Base-by-base conservation (phyloP, 1,139 yeast species). In the Yamadazyma songkhlaensis region DNA sequence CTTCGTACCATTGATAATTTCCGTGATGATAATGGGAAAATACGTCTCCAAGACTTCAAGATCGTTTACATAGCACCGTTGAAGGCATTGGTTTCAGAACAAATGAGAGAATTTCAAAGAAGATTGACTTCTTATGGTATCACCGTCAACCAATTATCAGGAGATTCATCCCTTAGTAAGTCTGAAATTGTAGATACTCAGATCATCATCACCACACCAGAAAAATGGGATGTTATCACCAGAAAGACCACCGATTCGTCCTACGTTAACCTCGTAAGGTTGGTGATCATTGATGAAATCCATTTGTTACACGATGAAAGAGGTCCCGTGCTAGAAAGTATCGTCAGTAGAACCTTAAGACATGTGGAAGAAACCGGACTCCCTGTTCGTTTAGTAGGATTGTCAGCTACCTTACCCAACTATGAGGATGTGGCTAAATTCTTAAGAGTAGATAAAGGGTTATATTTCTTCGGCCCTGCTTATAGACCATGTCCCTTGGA, bases 191-290 rank as follows among this genome's bases (percentile, higher is more conserved):
- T 81, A 53, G 76, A 78, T 1, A 92, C 97, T 1, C 98, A 92
- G 57, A 74, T 92, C 30, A 86, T 92, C 49, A 97, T 92, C 6
- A 92, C 97, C 0, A 92, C 98, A 0, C 98, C 98, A 0, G 98
- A 92, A 59, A 92, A 92, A 62, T 92, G 99, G 99, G 99, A 92
- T 67, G 97, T 92, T 23, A 82, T 90, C 15, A 90, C 97, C 1
- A 73, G 97, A 61, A 90, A 90, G 51, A 51, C 56, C 3, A 69
- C 79, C 7, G 90, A 84, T 41, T 62, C 74, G 1, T 74, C 83
- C 4, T 82, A 80, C 47, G 75, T 82, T 0, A 72, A 74, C 31
- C 62, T 81, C 3, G 94, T 88, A 1, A 73, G 78, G 33, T 67
- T 92, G 10, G 63, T 92, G n/a, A 84, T 92, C 27, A 81, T 92